Conservation (phyloP, 768 basidiomycete species). For the Galerina sulciceps region DNA sequence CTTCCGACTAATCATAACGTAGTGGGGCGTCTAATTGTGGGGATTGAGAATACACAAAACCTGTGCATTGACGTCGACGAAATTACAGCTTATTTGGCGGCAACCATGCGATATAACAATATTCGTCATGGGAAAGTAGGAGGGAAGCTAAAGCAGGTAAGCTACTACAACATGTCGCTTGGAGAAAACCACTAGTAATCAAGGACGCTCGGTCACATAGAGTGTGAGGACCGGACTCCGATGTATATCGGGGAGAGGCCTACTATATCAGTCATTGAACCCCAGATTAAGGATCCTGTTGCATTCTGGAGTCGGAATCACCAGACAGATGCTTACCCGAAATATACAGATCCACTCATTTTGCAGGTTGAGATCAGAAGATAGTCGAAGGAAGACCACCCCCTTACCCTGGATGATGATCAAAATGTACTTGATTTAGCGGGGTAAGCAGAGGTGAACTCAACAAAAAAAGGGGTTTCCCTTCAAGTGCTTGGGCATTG, state of each 20-base stretch:
- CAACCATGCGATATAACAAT: not conserved
- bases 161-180: too few species aligned
- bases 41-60: not conserved
- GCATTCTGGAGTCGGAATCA: not conserved
- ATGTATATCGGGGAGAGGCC: too few species aligned
- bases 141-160: too few species aligned
- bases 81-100: too few species aligned
- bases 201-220: too few species aligned
- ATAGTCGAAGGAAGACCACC: not conserved
- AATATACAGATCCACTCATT: not conserved
- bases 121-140: not conserved
- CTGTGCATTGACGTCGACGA: not conserved
- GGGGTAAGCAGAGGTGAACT: conserved; percentile 15
- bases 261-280: too few species aligned
- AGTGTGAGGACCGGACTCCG: too few species aligned
- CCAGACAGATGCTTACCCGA: not conserved
- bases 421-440: conserved; percentile 10
- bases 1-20: too few species aligned
- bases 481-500: not conserved
- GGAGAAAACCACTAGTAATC: too few species aligned
- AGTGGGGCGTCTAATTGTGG: too few species aligned
- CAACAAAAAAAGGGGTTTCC: conserved; percentile 10
- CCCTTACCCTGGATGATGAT: conserved; percentile 12
- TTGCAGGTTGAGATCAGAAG: not conserved
- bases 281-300: too few species aligned